Evolutionary conservation across 345 rosid genomes (phyloP).

Genomic region (Eucalyptus victrix): DNA sequence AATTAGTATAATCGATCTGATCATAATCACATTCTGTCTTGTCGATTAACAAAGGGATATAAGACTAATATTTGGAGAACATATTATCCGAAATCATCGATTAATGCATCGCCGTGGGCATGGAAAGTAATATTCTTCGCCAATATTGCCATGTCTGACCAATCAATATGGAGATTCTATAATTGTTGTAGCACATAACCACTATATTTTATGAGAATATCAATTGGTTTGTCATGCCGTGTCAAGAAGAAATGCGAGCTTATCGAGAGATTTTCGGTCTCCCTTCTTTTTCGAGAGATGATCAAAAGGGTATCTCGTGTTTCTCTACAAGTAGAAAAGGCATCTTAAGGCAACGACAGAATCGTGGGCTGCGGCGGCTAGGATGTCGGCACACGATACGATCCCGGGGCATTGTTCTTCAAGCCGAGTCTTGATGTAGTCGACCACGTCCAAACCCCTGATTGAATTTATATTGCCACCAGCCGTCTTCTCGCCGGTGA

Average conservation of each 20-base stretch:
- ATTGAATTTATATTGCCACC: background rate
- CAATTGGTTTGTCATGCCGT: background rate
- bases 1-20: background rate
- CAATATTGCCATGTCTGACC: background rate
- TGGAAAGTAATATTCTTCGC: background rate
- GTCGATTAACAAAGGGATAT: background rate
- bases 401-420: slow-evolving; percentile 7
- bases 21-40: background rate
- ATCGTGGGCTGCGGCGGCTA: slow-evolving; percentile 4
- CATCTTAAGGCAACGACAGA: background rate
- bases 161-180: background rate
- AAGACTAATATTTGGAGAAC: background rate
- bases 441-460: slow-evolving; percentile 3
- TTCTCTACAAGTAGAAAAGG: background rate
- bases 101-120: background rate
- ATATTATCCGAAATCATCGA: background rate
- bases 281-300: background rate
- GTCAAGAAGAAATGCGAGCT: background rate
- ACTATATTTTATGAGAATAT: background rate
- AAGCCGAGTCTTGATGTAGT: background rate
- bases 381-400: slow-evolving; percentile 9
- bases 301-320: background rate
- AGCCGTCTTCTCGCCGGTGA: slow-evolving; percentile 2
- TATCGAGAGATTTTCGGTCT: background rate
- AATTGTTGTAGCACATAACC: background rate